Base-by-base conservation (phyloP, 2,329 filamentous ascomycete species). In the Fusarium pilosicola region DNA sequence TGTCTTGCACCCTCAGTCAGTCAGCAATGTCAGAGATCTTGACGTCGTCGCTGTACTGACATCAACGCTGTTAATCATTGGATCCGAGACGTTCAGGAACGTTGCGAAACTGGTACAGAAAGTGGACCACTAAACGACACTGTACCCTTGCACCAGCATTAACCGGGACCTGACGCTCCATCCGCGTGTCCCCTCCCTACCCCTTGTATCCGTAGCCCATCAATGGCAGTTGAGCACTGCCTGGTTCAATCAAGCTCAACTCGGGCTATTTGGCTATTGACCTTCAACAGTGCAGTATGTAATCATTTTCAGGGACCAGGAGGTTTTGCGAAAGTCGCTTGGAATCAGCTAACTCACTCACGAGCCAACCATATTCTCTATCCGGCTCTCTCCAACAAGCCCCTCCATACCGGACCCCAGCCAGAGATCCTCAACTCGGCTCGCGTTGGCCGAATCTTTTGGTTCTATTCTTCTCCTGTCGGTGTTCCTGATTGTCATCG, bases 31-130 rank as follows among this genome's bases (percentile, higher is more conserved):
- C 26, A 48, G 46, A 63, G 46, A 30, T 36, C 36, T 67, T 49
- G 62, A 57, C 49, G 57, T 60, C 38, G 62, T 62, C 56, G 32
- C 34, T 56, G 41, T 24, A 49, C 63, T 55, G 61, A 74, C 55
- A 71, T 74, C 59, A 61, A 65, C 17, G n/a, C 38, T 60, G 59
- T 41, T 12, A 26, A 62, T 34, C 34, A 69, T 70, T 65, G 65
- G 58, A 39, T 41, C 59, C 56, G 54, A 74, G 71, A 68, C 62
- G 56, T 56, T 38, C 61, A 73, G 57, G 66, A 59, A 73, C 70
- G 71, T 71, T 72, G 68, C 56, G 62, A 64, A 56, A 68, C 64
- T 38, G 57, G 42, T 62, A 39, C 49, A 58, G 56, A 6, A 28
- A 54, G 69, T 60, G 64, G 65, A 39, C 36, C 51, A 69, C 56